Evolutionary conservation across 306 rosid species (phyloP).

Genomic region (Quercus variabilis): DNA sequence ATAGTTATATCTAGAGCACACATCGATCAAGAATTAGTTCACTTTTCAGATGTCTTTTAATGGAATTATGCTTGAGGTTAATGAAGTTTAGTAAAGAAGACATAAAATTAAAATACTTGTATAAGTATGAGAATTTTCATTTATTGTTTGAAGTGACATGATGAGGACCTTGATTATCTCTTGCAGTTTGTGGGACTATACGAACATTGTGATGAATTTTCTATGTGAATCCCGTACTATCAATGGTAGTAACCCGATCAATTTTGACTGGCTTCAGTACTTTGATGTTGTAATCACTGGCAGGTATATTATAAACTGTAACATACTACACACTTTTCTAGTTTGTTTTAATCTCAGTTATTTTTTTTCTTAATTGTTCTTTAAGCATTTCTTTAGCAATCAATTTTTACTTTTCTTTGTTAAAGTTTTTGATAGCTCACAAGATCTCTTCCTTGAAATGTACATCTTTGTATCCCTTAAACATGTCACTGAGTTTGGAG

Average conservation of each 20-base stretch:
- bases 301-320: slow-evolving; percentile 46
- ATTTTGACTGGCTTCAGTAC: slow-evolving; percentile 83
- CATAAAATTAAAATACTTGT: background rate
- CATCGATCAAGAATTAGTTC: background rate
- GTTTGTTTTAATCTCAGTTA: slow-evolving; percentile 11
- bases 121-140: background rate
- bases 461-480: background rate
- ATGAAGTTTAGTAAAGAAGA: background rate
- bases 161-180: background rate
- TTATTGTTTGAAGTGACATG: background rate
- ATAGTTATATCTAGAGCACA: background rate
- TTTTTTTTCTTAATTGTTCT: background rate
- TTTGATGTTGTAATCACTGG: slow-evolving; percentile 95
- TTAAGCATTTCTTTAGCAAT: background rate
- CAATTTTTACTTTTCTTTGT: background rate
- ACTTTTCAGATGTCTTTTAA: background rate
- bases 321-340: background rate
- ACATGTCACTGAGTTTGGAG: background rate
- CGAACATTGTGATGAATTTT: slow-evolving; percentile 90
- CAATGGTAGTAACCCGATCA: slow-evolving; percentile 45
- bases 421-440: background rate
- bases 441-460: background rate
- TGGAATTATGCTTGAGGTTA: background rate
- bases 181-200: slow-evolving; percentile 98
- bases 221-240: slow-evolving; percentile 54